Evolutionary conservation across 805 yeast species (phyloP), one percentile per base, ranked within the genome.

Genomic region (Lipomyces starkeyi): DNA sequence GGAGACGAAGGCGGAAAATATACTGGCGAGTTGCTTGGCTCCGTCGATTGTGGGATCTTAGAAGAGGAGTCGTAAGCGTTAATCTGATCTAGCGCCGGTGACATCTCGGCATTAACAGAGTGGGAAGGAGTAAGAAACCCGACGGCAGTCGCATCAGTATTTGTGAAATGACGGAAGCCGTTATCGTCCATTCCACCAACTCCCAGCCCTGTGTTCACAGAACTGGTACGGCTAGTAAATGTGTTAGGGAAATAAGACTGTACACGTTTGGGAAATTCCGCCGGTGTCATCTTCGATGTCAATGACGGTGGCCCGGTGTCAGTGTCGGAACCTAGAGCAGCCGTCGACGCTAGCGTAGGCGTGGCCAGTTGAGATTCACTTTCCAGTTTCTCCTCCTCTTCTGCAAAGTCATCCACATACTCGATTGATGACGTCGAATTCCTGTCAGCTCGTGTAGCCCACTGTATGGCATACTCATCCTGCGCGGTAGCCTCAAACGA

Each of bases 361-460:
- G 66, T 66, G 27, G 62, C 27, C 32, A 53, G 3, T n/a, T 63
- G 43, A 43, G 35, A 13, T 35, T 25, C 29, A 54, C 13, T 32
- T 58, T n/a, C 62, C 54, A 14, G 32, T 6, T 40, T 52, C 7
- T 59, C 66, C 3, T 66, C 69, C 22, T 65, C 63, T 6, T 58
- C 66, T 9, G 35, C 37, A 34, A 37, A 64, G 14, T 64, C 55
- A 17, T 68, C 71, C 37, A 65, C 66, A 35, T 68, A 68, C 49
- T 68, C 71, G 14, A 68, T 47, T 17, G 71, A 68, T 7, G 68
- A 65, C 1, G 58, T 58, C 13, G 71, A 68, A 37, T 65, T 35
- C n/a, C 68, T 58, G 6, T 43, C 62, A 17, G 37, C 27, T 22
- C 55, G 59, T 3, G 40, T 52, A 5, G 66, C 66, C 71, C 71